Evolutionary conservation across 2,329 filamentous ascomycete genomes (phyloP).

Genomic region (Venturia oleaginea): DNA sequence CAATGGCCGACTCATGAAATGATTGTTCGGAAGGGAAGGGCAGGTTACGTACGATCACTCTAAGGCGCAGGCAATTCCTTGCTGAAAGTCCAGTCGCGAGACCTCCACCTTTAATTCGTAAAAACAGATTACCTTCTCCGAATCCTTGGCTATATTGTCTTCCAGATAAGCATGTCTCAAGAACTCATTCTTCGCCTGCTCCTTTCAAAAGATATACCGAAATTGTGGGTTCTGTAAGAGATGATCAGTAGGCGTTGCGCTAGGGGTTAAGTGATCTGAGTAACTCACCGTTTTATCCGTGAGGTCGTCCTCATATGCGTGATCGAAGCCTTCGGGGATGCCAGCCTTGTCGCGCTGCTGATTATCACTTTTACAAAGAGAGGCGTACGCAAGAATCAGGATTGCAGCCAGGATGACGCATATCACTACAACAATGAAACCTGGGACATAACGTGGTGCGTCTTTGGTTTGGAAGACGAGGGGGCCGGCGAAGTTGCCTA

Average conservation of each 20-base stretch:
- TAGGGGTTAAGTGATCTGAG: too few species aligned
- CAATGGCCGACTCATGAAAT: background rate
- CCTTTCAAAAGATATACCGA: slow-evolving; percentile 1
- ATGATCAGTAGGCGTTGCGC: background rate
- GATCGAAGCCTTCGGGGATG: slow-evolving; percentile 9
- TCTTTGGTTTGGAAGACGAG: slow-evolving; percentile 33
- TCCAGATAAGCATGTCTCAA: background rate
- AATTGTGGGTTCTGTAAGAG: slow-evolving; percentile 10
- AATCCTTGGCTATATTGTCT: too few species aligned
- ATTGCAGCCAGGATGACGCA: slow-evolving; percentile 26
- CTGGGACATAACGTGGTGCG: slow-evolving; percentile 31
- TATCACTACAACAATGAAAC: slow-evolving; percentile 32
- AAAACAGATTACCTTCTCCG: too few species aligned
- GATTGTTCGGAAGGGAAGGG: background rate
- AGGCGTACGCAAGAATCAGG: slow-evolving; percentile 35
- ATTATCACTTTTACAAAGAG: slow-evolving; percentile 38
- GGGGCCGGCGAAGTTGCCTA: slow-evolving; percentile 37
- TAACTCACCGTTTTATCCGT: slow-evolving; percentile 1
- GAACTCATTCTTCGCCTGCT: background rate
- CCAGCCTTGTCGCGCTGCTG: slow-evolving; percentile 24
- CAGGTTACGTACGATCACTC: background rate
- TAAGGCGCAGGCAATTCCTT: background rate
- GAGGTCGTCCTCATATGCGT: slow-evolving; percentile 11
- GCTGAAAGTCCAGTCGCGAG: background rate
- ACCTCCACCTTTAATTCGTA: background rate